A percentile compares a stretch with the other conserved stretches of the same genome.
phyloP scores from a whole-genome alignment of 768 basidiomycete genomes.

The Collybia mongolica region DNA sequence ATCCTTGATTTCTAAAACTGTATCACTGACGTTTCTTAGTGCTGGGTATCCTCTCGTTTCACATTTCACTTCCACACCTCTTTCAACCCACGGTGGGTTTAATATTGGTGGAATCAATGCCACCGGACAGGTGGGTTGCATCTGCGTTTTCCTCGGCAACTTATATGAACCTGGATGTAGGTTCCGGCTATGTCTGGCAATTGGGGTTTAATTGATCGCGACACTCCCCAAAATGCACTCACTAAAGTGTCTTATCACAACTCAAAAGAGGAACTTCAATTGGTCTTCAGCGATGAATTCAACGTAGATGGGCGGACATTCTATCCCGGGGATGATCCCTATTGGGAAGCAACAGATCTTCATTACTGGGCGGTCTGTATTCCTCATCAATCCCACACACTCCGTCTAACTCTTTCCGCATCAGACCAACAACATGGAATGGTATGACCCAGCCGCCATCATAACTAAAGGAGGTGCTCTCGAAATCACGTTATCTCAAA shows the following conservation, averaged over 20 bases:
- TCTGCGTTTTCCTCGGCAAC: slow-evolving; percentile 4
- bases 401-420: slow-evolving; percentile 1
- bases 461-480: slow-evolving; percentile 75
- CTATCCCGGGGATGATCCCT: slow-evolving; percentile 87
- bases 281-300: slow-evolving; percentile 92
- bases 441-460: slow-evolving; percentile 83
- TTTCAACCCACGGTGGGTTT: slow-evolving; percentile 58
- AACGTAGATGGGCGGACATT: slow-evolving; percentile 77
- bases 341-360: slow-evolving; percentile 82
- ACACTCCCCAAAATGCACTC: slow-evolving; percentile 66
- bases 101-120: slow-evolving; percentile 78
- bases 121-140: slow-evolving; percentile 59
- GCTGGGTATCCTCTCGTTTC: slow-evolving; percentile 65
- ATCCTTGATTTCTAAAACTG: background rate
- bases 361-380: slow-evolving; percentile 68
- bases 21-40: slow-evolving; percentile 27
- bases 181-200: slow-evolving; percentile 61
- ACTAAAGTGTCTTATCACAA: slow-evolving; percentile 52
- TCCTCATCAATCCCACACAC: background rate
- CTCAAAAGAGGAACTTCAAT: slow-evolving; percentile 52
- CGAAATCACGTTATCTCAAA: slow-evolving; percentile 69
- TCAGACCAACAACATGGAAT: slow-evolving; percentile 76
- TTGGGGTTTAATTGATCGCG: slow-evolving; percentile 70
- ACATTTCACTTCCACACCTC: slow-evolving; percentile 45
- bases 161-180: slow-evolving; percentile 22